A percentile compares a stretch with the other conserved stretches of the same genome.
Evolutionary conservation across 2,329 filamentous ascomycete genomes (phyloP).

Genomic region (Trichoderma aggressivum): DNA sequence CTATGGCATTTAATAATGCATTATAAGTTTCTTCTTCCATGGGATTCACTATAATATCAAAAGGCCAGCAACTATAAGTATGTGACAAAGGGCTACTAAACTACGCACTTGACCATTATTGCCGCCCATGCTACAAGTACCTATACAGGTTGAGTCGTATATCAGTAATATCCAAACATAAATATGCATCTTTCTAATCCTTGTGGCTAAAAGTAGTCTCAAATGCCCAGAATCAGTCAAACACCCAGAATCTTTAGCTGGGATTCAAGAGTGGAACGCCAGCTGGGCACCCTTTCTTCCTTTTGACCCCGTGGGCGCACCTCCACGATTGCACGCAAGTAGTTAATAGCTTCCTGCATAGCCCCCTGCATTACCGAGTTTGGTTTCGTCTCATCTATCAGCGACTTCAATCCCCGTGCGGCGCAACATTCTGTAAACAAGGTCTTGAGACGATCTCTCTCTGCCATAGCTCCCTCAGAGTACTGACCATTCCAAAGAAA

Average conservation of each 20-base stretch:
- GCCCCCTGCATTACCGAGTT: not conserved
- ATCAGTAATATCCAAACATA: no score
- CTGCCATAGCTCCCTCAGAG: not conserved
- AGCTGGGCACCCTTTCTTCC: not conserved
- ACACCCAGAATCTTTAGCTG: not conserved
- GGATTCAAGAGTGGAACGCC: not conserved
- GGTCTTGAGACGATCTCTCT: not conserved
- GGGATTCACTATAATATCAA: no score
- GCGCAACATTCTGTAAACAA: not conserved
- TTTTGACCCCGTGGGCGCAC: not conserved
- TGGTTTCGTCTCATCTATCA: not conserved
- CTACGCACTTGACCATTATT: no score
- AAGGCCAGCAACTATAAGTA: no score
- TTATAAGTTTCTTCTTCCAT: no score
- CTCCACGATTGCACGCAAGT: not conserved
- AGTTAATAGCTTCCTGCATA: not conserved
- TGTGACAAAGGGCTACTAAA: no score
- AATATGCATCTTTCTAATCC: no score
- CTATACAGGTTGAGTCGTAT: no score
- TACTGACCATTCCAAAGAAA: constrained; percentile 34
- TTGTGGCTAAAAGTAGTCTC: no score
- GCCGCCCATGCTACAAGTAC: no score
- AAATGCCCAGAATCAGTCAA: not conserved
- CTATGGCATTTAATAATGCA: no score
- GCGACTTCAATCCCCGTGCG: not conserved